Evolutionary conservation across 495 filamentous ascomycete species (phyloP), one percentile per base, ranked within the genome.

Genomic region (Lasiosphaeris hirsuta): DNA sequence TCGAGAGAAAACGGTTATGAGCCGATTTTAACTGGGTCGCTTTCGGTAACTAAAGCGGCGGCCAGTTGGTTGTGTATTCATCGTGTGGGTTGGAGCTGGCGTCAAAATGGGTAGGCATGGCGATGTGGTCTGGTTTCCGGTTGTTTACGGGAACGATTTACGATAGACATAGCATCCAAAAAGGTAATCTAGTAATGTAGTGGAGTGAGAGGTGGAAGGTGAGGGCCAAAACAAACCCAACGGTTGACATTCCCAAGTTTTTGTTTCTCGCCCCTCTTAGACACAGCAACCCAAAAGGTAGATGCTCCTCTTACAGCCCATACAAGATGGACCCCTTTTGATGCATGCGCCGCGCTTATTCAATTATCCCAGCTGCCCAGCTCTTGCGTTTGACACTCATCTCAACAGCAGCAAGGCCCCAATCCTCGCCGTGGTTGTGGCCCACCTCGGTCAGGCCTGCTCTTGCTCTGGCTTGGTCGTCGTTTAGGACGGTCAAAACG

Each of bases 391-490:
- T 90, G 10, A 83, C 78, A 3, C 82, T 86, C 74, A 91, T 78
- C 75, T 91, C 88, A 30, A 90, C 88, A 44, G 88, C 88, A 35
- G 80, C 81, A 11, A 76, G 70, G n/a, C 90, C 90, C 90, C 90
- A 94, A 69, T 94, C 90, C 68, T 93, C 89, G 18, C 89, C 90
- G 70, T 93, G 90, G 70, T 92, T 93, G 64, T 93, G 90, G 53
- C 81, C 76, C 49, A 76, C 79, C 2, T 66, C 66, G 1, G 75
- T 80, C 50, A 96, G 67, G 2, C 94, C 94, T n/a, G 94, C 94
- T 59, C 94, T 81, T 41, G 86, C 86, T 76, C 84, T 77, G 9
- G 88, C 94, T 70, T 98, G 94, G 61, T 93, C 86, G 68, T 97
- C 92, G 41, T 69, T 89, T 57, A 98, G 72, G 39, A 96, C 85